Base-by-base conservation (phyloP, 768 basidiomycete species). In the Boletus pseudopeckii region DNA sequence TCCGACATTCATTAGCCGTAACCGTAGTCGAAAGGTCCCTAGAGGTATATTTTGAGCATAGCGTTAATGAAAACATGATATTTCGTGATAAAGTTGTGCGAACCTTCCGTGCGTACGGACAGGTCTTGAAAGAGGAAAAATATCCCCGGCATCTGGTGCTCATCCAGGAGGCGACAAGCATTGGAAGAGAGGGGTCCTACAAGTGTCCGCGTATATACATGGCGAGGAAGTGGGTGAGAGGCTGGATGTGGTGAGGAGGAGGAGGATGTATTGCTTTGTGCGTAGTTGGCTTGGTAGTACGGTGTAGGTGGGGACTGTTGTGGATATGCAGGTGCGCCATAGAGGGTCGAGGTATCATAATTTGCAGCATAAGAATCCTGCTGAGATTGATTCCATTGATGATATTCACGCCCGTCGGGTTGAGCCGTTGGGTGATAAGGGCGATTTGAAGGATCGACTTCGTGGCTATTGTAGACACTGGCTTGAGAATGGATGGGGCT, bases 51-150 rank as follows among this genome's bases (percentile, higher is more conserved):
- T 64, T 59, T 47, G 54, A 59, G 50, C 39, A 54, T 26, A 37
- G 28, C 42, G 57, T 61, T 62, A 58, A 69, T 60, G 62, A 56
- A 57, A 51, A 59, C 58, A 50, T 43, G 54, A 50, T 28, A 28
- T 13, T 57, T 57, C 26, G 39, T 65, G 64, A 60, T 68, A 57
- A 48, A 68, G 69, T 64, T 65, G 46, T 48, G 49, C 65, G 65
- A 71, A 87, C 90, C 91, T 81, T 98, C 95, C 18, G 91, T 95
- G 53, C 95, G 82, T 45, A 98, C 89, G 43, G 91, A 93, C 48
- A 98, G 73, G 73, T 97, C 95, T 68, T 93, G 92, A 74, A 95
- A 92, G 56, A 97, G 84, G 75, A 97, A 98, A 72, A 92, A 98
- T 57, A 97, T 87, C 7, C 94, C 95, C 47, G 82, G 79, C 57